Percentiles rank a stretch among this genome's conserved stretches.
These are phyloP conservation scores for Anacardium occidentale DNA, from an alignment of 345 rosid genomes.

Conservation along the genomic window DNA sequence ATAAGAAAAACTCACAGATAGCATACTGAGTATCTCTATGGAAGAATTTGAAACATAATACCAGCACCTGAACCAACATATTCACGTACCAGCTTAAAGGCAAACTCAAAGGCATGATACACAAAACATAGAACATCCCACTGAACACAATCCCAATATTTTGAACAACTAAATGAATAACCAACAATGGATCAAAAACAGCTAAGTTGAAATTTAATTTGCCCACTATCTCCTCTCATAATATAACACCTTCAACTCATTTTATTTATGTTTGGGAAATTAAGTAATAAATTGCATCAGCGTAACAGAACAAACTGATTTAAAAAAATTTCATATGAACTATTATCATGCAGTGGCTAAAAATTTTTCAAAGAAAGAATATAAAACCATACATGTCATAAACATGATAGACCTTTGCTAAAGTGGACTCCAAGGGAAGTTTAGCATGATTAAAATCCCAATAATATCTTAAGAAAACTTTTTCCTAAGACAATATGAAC, in stretches of 20 bases:
- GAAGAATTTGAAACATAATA: slow-evolving; percentile 56
- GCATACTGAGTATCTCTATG: slow-evolving; percentile 43
- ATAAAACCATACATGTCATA: slow-evolving; percentile 76
- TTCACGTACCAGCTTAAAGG: slow-evolving; percentile 44
- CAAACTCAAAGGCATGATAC: slow-evolving; percentile 18
- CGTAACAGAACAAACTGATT: no score
- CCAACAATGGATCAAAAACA: slow-evolving; percentile 2
- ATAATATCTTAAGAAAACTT: background rate
- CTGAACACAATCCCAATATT: slow-evolving; percentile 5
- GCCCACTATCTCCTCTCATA: slow-evolving; percentile 3
- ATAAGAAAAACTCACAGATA: slow-evolving; percentile 57
- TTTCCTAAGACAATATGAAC: background rate
- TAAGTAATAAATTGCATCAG: background rate
- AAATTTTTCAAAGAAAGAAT: slow-evolving; percentile 18
- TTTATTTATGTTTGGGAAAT: background rate
- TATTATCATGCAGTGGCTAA: background rate
- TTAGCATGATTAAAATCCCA: background rate
- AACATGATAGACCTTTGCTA: background rate
- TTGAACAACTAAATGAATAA: background rate
- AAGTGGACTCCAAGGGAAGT: background rate
- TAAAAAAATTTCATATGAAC: no score
- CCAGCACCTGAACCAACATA: slow-evolving; percentile 68
- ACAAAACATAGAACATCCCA: slow-evolving; percentile 21
- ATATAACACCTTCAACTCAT: background rate
- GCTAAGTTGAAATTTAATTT: background rate